A percentile compares a stretch with the other conserved stretches of the same genome.
Evolutionary conservation across 2,329 filamentous ascomycete genomes (phyloP).

Genomic region (Geoglossum cookeanum): DNA sequence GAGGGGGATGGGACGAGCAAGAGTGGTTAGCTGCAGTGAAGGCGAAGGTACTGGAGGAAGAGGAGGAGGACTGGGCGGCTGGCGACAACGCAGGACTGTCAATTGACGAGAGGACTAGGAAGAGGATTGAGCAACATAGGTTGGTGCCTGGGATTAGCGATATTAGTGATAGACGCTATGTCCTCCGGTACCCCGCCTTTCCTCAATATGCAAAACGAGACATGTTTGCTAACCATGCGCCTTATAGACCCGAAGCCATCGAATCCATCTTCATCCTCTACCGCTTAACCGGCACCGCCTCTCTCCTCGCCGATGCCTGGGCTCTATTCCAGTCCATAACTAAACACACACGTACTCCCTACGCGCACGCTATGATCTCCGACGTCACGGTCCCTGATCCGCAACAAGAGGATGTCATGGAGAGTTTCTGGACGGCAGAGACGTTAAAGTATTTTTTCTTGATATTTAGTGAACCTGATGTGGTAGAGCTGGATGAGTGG

Average conservation of each 20-base stretch:
- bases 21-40: neutral
- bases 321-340: slow-evolving; percentile 61
- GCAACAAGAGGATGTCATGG: slow-evolving; percentile 43
- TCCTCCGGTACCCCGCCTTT: slow-evolving; percentile 34
- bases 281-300: slow-evolving; percentile 61
- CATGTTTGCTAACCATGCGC: slow-evolving; percentile 22
- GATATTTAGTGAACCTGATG: slow-evolving; percentile 48
- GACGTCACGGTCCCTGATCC: slow-evolving; percentile 32
- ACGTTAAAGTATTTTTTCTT: slow-evolving; percentile 87
- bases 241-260: slow-evolving; percentile 61
- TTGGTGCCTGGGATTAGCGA: slow-evolving; percentile 33
- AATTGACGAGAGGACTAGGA: slow-evolving; percentile 30
- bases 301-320: slow-evolving; percentile 70
- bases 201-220: neutral
- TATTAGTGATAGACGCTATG: slow-evolving; percentile 32
- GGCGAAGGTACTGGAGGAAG: slow-evolving; percentile 19
- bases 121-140: slow-evolving; percentile 24
- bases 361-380: slow-evolving; percentile 50
- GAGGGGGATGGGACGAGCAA: slow-evolving; percentile 5
- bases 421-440: slow-evolving; percentile 82
- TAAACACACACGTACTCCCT: slow-evolving; percentile 42
- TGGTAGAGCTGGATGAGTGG: slow-evolving; percentile 47
- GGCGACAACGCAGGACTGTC: neutral
- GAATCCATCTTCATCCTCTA: slow-evolving; percentile 70
- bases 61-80: neutral